These are phyloP conservation scores for Durotheca rogersii DNA, from an alignment of 495 filamentous ascomycete species.

Conservation along the genomic window DNA sequence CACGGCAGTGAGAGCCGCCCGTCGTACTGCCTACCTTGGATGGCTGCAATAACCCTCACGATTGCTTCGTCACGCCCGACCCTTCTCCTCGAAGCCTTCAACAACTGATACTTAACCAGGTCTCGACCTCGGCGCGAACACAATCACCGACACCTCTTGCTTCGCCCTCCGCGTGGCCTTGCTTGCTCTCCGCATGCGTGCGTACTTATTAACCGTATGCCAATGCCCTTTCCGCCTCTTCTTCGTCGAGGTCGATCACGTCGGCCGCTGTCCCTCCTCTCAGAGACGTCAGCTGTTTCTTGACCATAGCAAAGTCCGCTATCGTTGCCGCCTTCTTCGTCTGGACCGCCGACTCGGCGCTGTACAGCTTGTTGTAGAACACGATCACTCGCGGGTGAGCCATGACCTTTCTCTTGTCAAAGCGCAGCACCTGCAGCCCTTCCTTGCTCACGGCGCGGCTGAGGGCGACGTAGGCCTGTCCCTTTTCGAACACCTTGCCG, in stretches of 20 bases:
- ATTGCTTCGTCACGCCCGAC: too few species aligned
- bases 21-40: too few species aligned
- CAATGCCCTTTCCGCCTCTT: conserved; percentile 40
- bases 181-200: too few species aligned
- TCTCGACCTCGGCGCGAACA: too few species aligned
- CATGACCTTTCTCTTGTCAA: conserved; percentile 90
- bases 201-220: conserved; percentile 37
- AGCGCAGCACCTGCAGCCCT: conserved; percentile 84
- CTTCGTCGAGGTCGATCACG: conserved; percentile 36
- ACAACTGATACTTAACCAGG: too few species aligned
- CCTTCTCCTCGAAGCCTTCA: too few species aligned
- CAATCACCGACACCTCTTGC: too few species aligned
- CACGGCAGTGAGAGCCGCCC: too few species aligned
- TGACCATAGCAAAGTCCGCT: conserved; percentile 32
- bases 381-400: conserved; percentile 81
- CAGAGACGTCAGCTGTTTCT: conserved; percentile 5
- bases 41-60: too few species aligned
- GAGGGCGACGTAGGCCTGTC: conserved; percentile 82
- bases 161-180: too few species aligned
- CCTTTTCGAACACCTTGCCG: conserved; percentile 90
- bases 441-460: conserved; percentile 82
- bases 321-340: conserved; percentile 33
- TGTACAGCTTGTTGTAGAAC: conserved; percentile 82
- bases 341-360: conserved; percentile 47
- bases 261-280: conserved; percentile 12